Conservation (phyloP, 83 land plant species). For the Diphasiastrum complanatum region DNA sequence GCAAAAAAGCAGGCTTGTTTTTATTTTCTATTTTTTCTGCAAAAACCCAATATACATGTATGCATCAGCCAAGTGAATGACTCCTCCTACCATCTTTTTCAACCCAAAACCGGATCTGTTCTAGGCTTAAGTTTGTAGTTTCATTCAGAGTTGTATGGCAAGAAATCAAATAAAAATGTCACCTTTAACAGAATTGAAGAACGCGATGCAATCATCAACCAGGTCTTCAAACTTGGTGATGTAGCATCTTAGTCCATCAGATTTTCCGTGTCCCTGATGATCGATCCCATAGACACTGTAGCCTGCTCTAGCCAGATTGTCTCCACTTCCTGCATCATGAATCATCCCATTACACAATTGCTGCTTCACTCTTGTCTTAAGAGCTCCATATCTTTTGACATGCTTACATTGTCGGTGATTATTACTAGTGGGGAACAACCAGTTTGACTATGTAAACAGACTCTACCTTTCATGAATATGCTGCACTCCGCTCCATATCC, state of each 20-base stretch:
- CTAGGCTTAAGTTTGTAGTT: too few species aligned
- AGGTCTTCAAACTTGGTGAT: neutral
- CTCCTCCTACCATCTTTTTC: neutral
- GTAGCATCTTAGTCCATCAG: conserved; percentile 13
- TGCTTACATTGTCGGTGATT: too few species aligned
- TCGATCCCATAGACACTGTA: conserved; percentile 10
- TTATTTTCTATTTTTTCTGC: neutral
- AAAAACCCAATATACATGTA: neutral
- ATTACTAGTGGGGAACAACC: too few species aligned
- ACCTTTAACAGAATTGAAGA: conserved; percentile 3
- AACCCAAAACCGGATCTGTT: too few species aligned
- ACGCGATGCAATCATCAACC: conserved; percentile 10
- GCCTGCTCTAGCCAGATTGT: conserved; percentile 1
- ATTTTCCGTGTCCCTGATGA: conserved; percentile 10
- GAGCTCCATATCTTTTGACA: neutral
- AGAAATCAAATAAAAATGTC: neutral
- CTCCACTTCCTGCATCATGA: conserved; percentile 6
- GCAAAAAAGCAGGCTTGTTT: conserved; percentile 2
- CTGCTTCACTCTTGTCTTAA: neutral
- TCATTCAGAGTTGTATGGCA: too few species aligned
- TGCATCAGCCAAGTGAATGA: neutral
- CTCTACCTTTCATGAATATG: neutral
- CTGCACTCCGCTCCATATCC: neutral
- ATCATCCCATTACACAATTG: neutral
- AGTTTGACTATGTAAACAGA: too few species aligned